A percentile compares a stretch with the other conserved stretches of the same genome.
phyloP scores from a whole-genome alignment of 495 filamentous ascomycete species.

The Talaromyces thailandensis region DNA sequence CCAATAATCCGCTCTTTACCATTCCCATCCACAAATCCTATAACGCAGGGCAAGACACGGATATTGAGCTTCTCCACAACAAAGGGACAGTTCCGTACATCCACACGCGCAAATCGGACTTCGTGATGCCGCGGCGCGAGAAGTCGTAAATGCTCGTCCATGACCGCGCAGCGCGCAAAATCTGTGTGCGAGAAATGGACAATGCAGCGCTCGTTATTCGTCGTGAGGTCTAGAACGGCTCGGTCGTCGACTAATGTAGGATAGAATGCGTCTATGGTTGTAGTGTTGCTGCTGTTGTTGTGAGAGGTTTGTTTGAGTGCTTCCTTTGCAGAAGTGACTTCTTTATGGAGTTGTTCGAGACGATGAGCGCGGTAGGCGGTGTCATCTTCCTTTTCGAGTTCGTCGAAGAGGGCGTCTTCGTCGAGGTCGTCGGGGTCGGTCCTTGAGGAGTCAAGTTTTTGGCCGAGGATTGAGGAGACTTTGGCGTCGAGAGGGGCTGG shows the following conservation, averaged over 20 bases:
- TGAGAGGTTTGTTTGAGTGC: slow-evolving; percentile 2
- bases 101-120: slow-evolving; percentile 57
- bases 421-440: slow-evolving; percentile 38
- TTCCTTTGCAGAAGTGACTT: slow-evolving; percentile 44
- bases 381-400: slow-evolving; percentile 57
- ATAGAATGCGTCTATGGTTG: slow-evolving; percentile 37
- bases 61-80: slow-evolving; percentile 62
- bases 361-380: slow-evolving; percentile 59
- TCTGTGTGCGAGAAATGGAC: slow-evolving; percentile 73
- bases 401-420: slow-evolving; percentile 63
- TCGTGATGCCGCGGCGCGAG: slow-evolving; percentile 59
- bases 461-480: slow-evolving; percentile 39
- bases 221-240: slow-evolving; percentile 59
- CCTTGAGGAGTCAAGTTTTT: slow-evolving; percentile 9
- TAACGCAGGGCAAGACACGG: slow-evolving; percentile 64
- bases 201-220: slow-evolving; percentile 50
- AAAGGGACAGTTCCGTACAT: slow-evolving; percentile 67
- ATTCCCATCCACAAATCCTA: slow-evolving; percentile 62
- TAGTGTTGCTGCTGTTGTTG: slow-evolving; percentile 4
- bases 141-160: slow-evolving; percentile 54
- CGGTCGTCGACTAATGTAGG: slow-evolving; percentile 56
- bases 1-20: slow-evolving; percentile 61
- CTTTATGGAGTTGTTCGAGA: slow-evolving; percentile 61
- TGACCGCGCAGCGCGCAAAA: slow-evolving; percentile 61
- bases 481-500: slow-evolving; percentile 27